Evolutionary conservation across 75 land plant species (phyloP).

Genomic region (Selaginella moellendorffii): DNA sequence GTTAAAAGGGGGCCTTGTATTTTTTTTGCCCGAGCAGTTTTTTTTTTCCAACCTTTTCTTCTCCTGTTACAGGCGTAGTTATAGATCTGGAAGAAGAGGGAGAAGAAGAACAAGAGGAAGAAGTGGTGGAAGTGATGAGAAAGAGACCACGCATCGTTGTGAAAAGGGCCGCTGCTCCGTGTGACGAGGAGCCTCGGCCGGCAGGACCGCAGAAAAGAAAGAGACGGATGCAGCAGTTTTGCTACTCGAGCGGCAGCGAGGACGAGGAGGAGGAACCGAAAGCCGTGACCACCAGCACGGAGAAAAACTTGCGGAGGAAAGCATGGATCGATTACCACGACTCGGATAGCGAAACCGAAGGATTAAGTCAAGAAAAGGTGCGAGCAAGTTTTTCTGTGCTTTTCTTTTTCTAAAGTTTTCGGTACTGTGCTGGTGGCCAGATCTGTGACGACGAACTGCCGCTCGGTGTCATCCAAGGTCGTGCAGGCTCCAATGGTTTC

Average conservation of each 20-base stretch:
- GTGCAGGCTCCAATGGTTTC: conserved; percentile 41
- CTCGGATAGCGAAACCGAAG: background rate
- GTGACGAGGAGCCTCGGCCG: background rate
- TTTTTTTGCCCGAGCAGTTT: too few species aligned
- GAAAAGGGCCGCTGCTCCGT: too few species aligned
- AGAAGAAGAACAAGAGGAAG: background rate
- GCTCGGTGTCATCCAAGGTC: conserved; percentile 34
- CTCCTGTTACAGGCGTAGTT: too few species aligned
- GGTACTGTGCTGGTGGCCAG: too few species aligned
- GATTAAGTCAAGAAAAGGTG: background rate
- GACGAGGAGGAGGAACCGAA: background rate
- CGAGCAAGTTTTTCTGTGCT: background rate
- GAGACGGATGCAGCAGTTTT: background rate
- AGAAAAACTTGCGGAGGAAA: background rate
- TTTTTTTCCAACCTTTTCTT: too few species aligned
- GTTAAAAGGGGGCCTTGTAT: too few species aligned
- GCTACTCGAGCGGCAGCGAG: background rate
- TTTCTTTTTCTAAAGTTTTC: too few species aligned
- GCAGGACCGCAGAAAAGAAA: background rate
- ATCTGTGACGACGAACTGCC: conserved; percentile 7
- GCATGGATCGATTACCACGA: background rate
- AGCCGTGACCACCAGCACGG: background rate
- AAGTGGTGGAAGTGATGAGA: background rate
- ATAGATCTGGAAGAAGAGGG: background rate
- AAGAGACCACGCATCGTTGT: too few species aligned